These are phyloP conservation scores for Hygrocybe coccinea DNA, from an alignment of 768 basidiomycete species.

Conservation along the genomic window DNA sequence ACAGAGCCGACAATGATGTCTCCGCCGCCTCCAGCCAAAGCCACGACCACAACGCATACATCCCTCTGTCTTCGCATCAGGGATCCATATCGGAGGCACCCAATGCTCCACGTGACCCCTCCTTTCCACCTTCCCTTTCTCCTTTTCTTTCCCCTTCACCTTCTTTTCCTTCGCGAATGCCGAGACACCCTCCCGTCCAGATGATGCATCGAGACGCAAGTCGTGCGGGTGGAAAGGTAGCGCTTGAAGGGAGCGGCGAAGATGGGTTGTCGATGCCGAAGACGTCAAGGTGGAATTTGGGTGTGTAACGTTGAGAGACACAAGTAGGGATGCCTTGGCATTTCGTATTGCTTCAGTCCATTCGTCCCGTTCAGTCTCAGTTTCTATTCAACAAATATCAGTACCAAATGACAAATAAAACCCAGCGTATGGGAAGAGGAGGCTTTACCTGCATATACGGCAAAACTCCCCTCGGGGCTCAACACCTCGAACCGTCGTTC, in stretches of 20 bases:
- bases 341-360: conserved; percentile 67
- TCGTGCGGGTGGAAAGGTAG: conserved; percentile 61
- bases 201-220: no score
- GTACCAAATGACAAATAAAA: neutral
- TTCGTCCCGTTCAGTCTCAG: conserved; percentile 51
- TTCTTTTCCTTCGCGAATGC: conserved; percentile 16
- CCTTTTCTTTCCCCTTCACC: conserved; percentile 12
- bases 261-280: conserved; percentile 68
- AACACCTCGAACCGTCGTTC: conserved; percentile 65
- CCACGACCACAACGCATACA: conserved; percentile 80
- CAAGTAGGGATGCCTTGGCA: conserved; percentile 67
- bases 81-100: conserved; percentile 90
- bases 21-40: conserved; percentile 74
- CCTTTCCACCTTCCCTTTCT: conserved; percentile 20
- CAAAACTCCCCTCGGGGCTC: conserved; percentile 74
- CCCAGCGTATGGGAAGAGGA: neutral
- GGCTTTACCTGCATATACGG: conserved; percentile 61
- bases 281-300: conserved; percentile 81
- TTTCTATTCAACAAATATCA: conserved; percentile 32
- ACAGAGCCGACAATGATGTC: conserved; percentile 85
- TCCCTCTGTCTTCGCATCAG: conserved; percentile 72
- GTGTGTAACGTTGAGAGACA: conserved; percentile 62
- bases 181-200: conserved; percentile 28
- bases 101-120: conserved; percentile 69
- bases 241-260: conserved; percentile 69